Evolutionary conservation across 1,284 basidiomycete species (phyloP), one percentile per base, ranked within the genome.

Genomic region (Ustilago xerochloae): DNA sequence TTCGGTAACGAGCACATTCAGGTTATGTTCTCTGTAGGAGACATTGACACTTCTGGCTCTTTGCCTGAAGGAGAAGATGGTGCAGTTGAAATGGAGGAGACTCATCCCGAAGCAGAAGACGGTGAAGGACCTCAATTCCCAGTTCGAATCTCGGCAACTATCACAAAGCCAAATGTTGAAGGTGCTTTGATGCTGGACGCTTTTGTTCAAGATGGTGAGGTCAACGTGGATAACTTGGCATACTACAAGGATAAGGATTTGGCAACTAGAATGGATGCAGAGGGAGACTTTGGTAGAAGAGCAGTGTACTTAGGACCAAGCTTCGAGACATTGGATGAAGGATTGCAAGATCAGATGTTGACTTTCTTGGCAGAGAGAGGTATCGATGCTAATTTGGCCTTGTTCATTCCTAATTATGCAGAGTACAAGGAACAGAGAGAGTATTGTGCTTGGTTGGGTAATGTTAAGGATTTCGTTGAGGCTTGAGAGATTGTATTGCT

Each of bases 271-370:
- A 86, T 93, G 73, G 93, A 90, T 20, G 91, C 93, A 7, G 94
- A 97, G 73, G 92, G 92, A 13, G 95, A 97, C 86, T 97, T 93
- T 93, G 91, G 91, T 83, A 90, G 95, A 54, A 89, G 94, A 43
- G 93, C 92, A 9, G 86, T 92, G 76, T 98, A 97, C 88, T 90
- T 97, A 83, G 95, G 95, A 3, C 95, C 95, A 57, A 90, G 90
- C 86, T 98, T 97, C 82, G 93, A 96, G 67, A 93, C 94, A 54
- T 90, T 98, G 48, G 96, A 98, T 83, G 88, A 91, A 32, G 85
- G 85, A 6, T 89, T 99, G 10, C 96, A 98, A 86, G 90, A 91
- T 66, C 90, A 92, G 83, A 93, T 96, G 81, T 90, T 93, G 81
- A 87, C 88, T 81, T 96, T 88, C 88, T 87, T 96, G 55, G 88